phyloP scores from a whole-genome alignment of 257 asterid species.

The Scutellaria baicalensis region DNA sequence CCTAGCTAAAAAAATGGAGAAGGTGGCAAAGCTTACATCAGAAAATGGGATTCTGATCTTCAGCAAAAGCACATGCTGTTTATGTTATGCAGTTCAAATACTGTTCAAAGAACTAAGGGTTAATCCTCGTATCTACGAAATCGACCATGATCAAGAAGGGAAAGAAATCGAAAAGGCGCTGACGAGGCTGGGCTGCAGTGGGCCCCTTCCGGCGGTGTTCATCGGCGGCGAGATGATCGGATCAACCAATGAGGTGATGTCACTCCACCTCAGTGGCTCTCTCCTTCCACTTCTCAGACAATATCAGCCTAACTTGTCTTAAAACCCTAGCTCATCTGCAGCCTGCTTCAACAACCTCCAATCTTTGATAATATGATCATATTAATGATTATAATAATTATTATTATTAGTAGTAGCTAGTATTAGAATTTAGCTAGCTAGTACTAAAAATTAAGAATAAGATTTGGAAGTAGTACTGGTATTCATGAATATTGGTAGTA shows the following conservation, averaged over 20 bases:
- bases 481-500: background rate
- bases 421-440: too few relatives aligned
- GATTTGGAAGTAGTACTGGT: too few relatives aligned
- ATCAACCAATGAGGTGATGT: conserved; percentile 74
- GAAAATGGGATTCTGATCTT: conserved; percentile 62
- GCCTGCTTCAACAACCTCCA: too few relatives aligned
- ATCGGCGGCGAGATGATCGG: conserved; percentile 54
- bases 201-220: conserved; percentile 55
- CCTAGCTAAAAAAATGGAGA: conserved; percentile 52
- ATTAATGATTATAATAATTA: too few relatives aligned
- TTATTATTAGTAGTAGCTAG: background rate
- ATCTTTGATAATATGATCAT: too few relatives aligned
- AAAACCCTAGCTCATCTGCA: background rate
- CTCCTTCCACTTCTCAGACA: conserved; percentile 43
- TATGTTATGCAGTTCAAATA: conserved; percentile 59
- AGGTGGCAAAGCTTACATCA: conserved; percentile 35
- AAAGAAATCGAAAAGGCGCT: conserved; percentile 52
- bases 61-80: conserved; percentile 65
- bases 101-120: conserved; percentile 46
- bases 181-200: conserved; percentile 37
- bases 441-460: too few relatives aligned
- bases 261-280: conserved; percentile 65
- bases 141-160: conserved; percentile 51
- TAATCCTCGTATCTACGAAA: conserved; percentile 31
- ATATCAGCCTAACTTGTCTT: conserved; percentile 12